phyloP scores from a whole-genome alignment of 1,284 basidiomycete species.

The Boletus semigastroideus region DNA sequence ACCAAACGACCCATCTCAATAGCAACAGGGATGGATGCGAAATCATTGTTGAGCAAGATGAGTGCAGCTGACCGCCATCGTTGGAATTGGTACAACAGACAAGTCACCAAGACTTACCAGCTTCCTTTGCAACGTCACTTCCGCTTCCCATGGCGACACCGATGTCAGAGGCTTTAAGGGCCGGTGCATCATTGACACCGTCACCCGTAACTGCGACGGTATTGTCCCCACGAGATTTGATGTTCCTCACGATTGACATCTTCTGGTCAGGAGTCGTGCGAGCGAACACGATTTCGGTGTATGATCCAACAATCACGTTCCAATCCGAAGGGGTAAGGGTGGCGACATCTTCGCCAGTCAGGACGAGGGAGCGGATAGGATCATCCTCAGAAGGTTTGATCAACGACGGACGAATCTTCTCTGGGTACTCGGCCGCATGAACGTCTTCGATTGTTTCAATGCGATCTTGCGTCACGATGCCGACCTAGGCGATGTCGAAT shows the following conservation, averaged over 20 bases:
- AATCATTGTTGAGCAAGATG: slow-evolving; percentile 36
- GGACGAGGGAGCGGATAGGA: slow-evolving; percentile 37
- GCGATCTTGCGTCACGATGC: slow-evolving; percentile 52
- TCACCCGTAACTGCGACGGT: slow-evolving; percentile 59
- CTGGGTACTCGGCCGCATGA: slow-evolving; percentile 20
- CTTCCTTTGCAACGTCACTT: slow-evolving; percentile 79
- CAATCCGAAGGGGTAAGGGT: slow-evolving; percentile 46
- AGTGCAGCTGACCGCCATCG: slow-evolving; percentile 23
- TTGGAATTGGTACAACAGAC: neutral
- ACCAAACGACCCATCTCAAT: slow-evolving; percentile 52
- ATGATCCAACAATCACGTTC: slow-evolving; percentile 47
- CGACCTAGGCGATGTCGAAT: slow-evolving; percentile 39
- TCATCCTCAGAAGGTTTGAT: slow-evolving; percentile 34
- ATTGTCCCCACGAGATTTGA: slow-evolving; percentile 45
- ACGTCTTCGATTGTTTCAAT: slow-evolving; percentile 44
- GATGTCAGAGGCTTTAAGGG: slow-evolving; percentile 79
- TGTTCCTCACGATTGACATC: slow-evolving; percentile 55
- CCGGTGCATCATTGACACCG: slow-evolving; percentile 59
- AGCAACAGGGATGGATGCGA: slow-evolving; percentile 39
- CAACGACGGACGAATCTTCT: slow-evolving; percentile 11
- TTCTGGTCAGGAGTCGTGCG: slow-evolving; percentile 64
- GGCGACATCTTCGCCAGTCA: slow-evolving; percentile 47
- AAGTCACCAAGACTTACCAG: slow-evolving; percentile 27
- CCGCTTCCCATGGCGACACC: slow-evolving; percentile 86
- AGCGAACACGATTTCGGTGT: slow-evolving; percentile 59